These are phyloP conservation scores for Aspergillus heteromorphus DNA, from an alignment of 495 filamentous ascomycete species.

Conservation along the genomic window DNA sequence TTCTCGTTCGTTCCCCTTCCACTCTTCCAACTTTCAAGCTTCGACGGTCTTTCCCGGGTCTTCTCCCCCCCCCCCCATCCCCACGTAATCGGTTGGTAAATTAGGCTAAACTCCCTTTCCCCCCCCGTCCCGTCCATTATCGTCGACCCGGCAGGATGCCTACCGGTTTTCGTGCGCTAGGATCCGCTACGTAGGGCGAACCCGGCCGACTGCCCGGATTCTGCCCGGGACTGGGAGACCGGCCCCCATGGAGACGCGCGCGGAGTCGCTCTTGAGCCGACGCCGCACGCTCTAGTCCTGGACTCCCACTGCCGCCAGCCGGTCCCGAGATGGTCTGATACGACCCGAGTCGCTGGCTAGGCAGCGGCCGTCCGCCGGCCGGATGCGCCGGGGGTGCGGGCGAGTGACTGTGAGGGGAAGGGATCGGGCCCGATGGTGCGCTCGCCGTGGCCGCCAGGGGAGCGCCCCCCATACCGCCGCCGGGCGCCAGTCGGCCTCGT, in stretches of 20 bases:
- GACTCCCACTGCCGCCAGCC: constrained; percentile 20
- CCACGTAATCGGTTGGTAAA: background rate
- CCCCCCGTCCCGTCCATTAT: constrained; percentile 7
- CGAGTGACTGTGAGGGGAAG: constrained; percentile 12
- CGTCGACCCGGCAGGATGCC: constrained; percentile 18
- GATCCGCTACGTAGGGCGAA: constrained; percentile 21
- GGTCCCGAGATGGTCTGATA: constrained; percentile 48
- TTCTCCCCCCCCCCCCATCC: background rate
- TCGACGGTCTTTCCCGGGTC: background rate
- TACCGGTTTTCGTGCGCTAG: constrained; percentile 33
- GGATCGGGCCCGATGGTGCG: constrained; percentile 8
- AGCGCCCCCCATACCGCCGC: background rate
- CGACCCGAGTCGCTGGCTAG: constrained; percentile 66
- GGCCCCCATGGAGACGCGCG: constrained; percentile 55
- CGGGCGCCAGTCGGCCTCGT: constrained; percentile 30
- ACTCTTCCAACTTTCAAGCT: too few relatives aligned
- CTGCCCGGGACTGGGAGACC: constrained; percentile 34
- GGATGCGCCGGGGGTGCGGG: constrained; percentile 26
- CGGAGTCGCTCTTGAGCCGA: constrained; percentile 66
- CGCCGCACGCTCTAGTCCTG: constrained; percentile 44
- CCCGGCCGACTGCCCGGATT: constrained; percentile 11
- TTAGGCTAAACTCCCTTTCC: constrained; percentile 1
- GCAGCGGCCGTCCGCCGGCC: constrained; percentile 51
- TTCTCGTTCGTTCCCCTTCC: too few relatives aligned
- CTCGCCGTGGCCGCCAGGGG: constrained; percentile 8